Evolutionary conservation across 306 rosid species (phyloP), one percentile per base, ranked within the genome.

Genomic region (Albizia julibrissin): DNA sequence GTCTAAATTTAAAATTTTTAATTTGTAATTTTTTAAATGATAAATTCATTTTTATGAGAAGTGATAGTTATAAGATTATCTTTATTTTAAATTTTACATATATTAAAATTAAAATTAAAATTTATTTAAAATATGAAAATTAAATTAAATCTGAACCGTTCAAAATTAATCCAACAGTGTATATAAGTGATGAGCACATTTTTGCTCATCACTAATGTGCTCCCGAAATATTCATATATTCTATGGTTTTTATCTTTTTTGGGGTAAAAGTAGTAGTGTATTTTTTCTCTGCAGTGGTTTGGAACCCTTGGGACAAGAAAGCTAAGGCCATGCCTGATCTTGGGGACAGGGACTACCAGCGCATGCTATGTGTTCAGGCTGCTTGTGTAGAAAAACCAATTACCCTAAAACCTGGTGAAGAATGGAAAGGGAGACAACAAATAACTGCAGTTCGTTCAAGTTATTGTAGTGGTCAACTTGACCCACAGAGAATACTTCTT

Each of bases 301-400:
- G 98, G 98, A 94, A 94, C 74, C 98, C 97, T 0, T 94, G 98
- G 98, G 98, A 92, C 74, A 94, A 94, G 83, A 94, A 90, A 80
- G 85, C 91, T 19, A 94, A 89, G 81, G 78, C 86, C 34, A 86
- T 94, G 69, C 29, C 93, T 70, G 98, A 94, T 84, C 75, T 94
- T 8, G 92, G 91, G 77, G 91, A 90, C 82, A 81, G 78, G 47
- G 98, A 94, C 43, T 94, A 94, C 86, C 88, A 85, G 80, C 81
- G 85, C 22, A 87, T 90, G 97, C 84, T 94, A 0, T 94, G 97
- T 90, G 92, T 94, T 64, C 89, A 92, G 74, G 79, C 98, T 46
- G 93, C 98, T 74, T 87, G 92, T 64, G 87, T 92, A 74, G 98
- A 94, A 79, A 90, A 85, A 73, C 85, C 90, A 67, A 88, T 94